Base-by-base conservation (phyloP, 1,284 basidiomycete species). In the Butyriboletus appendiculatus region DNA sequence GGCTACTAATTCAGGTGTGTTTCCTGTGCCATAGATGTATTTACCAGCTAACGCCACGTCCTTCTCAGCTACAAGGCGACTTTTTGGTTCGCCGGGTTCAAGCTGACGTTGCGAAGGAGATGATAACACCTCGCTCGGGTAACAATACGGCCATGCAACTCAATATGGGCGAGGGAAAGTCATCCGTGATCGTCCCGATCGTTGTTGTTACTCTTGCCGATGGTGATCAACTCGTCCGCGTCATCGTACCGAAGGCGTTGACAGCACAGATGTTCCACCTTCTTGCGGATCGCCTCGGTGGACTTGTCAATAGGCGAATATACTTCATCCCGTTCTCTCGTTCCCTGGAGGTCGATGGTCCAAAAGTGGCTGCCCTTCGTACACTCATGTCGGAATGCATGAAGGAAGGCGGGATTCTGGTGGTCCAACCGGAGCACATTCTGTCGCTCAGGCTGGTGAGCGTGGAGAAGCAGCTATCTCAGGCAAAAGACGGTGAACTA, bases 131-230 rank as follows among this genome's bases (percentile, higher is more conserved):
- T 1, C 20, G 33, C 1, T 69, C 67, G 0, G 44, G 55, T 4
- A n/a, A 49, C 5, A 84, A 75, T 45, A 73, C 73, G 0, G 61
- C 73, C 4, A 66, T 80, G 32, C 81, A 84, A 50, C 73, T 84
- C 18, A 82, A 82, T 45, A 83, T 84, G 82, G 81, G 81, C 1
- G 81, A 83, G 57, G 82, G 82, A 5, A 83, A 83, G 56, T 76
- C 81, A 1, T 78, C 79, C 0, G 81, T 82, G 5, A 82, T 83
- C 28, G 70, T 77, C 0, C 81, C 81, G 1, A 65, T 82, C 16
- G 67, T 72, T 20, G 66, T 73, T 0, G 62, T 71, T 1, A 55
- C 69, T 20, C 63, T 82, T 5, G 76, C 30, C 11, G 67, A 81
- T 56, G 73, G 76, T 1, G 42, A 66, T 10, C 74, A 66, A 20